Percentiles rank a stretch among this genome's conserved stretches.
These are phyloP conservation scores for Grifola frondosa DNA, from an alignment of 1,284 basidiomycete species.

Conservation along the genomic window DNA sequence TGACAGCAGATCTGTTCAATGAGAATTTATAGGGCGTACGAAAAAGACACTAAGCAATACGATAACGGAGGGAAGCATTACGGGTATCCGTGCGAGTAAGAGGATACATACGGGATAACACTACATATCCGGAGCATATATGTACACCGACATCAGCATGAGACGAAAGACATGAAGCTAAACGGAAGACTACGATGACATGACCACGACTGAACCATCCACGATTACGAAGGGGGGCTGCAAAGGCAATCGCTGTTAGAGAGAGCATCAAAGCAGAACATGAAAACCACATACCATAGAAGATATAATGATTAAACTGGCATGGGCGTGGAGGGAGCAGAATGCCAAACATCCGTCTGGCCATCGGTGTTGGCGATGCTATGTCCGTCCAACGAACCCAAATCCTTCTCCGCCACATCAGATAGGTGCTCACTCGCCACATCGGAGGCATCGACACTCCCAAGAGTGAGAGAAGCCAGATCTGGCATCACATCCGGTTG, in stretches of 20 bases:
- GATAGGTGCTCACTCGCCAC: no score
- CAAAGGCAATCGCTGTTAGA: neutral
- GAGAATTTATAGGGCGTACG: no score
- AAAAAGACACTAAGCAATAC: no score
- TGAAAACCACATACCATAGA: neutral
- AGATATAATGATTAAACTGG: conserved; percentile 2
- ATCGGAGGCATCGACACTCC: no score
- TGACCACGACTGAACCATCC: neutral
- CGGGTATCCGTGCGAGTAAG: neutral
- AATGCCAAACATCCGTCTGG: conserved; percentile 23
- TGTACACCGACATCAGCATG: neutral
- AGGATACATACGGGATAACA: neutral
- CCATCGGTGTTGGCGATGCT: conserved; percentile 17
- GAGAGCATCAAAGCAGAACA: conserved; percentile 13
- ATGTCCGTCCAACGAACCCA: no score
- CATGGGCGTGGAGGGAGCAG: conserved; percentile 27
- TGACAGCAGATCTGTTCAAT: no score
- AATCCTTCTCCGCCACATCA: no score
- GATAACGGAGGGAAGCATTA: neutral
- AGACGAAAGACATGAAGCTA: conserved; percentile 5
- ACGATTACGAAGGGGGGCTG: neutral
- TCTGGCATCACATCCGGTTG: no score
- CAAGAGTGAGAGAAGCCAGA: no score
- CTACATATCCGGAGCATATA: neutral
- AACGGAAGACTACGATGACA: conserved; percentile 3